Percentiles rank a stretch among this genome's conserved stretches.
These are phyloP conservation scores for Spencermartinsiella europaea DNA, from an alignment of 805 yeast genomes.

Conservation along the genomic window DNA sequence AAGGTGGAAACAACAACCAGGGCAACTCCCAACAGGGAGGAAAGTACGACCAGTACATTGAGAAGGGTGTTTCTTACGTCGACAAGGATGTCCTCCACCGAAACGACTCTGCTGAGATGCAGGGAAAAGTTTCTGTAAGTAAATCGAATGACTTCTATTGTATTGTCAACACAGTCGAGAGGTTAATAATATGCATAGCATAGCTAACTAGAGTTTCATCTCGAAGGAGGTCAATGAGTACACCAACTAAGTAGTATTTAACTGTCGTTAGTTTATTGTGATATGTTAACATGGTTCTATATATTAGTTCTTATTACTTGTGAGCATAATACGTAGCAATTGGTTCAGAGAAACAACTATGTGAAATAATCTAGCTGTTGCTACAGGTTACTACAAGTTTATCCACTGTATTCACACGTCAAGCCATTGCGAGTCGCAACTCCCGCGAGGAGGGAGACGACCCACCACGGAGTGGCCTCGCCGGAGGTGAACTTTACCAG, in stretches of 20 bases:
- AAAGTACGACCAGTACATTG: slow-evolving; percentile 28
- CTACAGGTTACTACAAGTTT: no score
- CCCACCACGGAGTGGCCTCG: no score
- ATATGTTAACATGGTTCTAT: not conserved
- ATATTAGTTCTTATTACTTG: not conserved
- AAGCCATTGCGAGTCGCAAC: no score
- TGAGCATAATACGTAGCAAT: no score
- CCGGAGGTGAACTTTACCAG: no score
- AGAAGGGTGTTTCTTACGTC: slow-evolving; percentile 27
- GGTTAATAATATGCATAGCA: not conserved
- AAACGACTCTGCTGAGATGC: slow-evolving; percentile 14
- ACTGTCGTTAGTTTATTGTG: no score
- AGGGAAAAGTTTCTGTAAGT: slow-evolving; percentile 16
- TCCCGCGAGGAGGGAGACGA: no score
- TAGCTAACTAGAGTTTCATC: slow-evolving; percentile 13
- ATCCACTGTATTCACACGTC: no score
- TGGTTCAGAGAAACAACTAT: no score
- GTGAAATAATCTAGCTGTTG: no score
- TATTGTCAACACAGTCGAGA: not conserved
- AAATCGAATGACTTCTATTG: not conserved
- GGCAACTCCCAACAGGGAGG: slow-evolving; percentile 11
- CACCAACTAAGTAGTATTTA: slow-evolving; percentile 4
- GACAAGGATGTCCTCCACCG: slow-evolving; percentile 20
- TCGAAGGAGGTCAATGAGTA: slow-evolving; percentile 15
- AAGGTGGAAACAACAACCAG: slow-evolving; percentile 12